Base-by-base conservation (phyloP, 2,329 filamentous ascomycete genomes). In the Byssochlamys sp. region DNA sequence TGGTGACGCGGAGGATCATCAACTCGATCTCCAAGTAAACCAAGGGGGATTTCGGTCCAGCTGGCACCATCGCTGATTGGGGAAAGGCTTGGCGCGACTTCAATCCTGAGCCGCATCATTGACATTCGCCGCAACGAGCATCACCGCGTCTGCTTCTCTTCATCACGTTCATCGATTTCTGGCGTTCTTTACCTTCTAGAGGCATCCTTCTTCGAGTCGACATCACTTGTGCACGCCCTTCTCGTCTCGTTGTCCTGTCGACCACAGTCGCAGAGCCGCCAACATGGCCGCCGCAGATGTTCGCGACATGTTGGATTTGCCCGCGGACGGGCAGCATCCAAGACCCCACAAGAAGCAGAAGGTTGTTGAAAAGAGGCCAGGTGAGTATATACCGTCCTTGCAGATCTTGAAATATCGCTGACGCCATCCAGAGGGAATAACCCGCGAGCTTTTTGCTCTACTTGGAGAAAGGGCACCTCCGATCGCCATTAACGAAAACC, bases 251-350 rank as follows among this genome's bases (percentile, higher is more conserved):
- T 27, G 3, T 39, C 12, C 52, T 29, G 39, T 45, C 45, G 31
- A 10, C n/a, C 11, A n/a, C 31, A n/a, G 14, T 57, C 53, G n/a
- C 53, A 54, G 10, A 59, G 58, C 64, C 58, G 62, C 63, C 67
- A 78, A 67, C 62, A 89, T 89, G 86, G 81, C 86, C 60, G 87
- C 87, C 61, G 83, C 85, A 72, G 90, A 95, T 80, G 84, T 95
- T 65, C 90, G 89, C 77, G 90, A 95, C 72, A 89, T 95, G 70
- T 84, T 95, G 69, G 90, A 91, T 73, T 80, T 95, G 70, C 86
- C 87, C 64, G 77, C 76, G 54, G 78, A 84, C 65, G 86, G 85
- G 64, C 72, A 59, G 39, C 65, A 76, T 59, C 75, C 77, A 59
- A 72, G 86, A 61, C 84, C 85, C 48, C 75, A 82, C 50, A 95